phyloP scores from a whole-genome alignment of 345 rosid genomes.

The Eucalyptus regnans region DNA sequence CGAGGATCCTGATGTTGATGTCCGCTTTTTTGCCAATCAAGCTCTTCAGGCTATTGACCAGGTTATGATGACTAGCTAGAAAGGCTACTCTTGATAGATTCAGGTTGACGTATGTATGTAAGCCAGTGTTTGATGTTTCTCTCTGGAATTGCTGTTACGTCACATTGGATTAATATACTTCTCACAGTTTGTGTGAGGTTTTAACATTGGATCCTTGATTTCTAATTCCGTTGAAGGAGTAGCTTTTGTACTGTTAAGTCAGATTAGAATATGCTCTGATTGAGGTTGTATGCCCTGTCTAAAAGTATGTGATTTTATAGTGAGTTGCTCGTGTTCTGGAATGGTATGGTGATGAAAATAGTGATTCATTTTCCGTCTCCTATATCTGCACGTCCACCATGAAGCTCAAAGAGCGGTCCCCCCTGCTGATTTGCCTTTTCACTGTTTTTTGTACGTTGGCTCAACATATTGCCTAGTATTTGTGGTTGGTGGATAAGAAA shows the following conservation, averaged over 20 bases:
- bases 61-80: slow-evolving; percentile 68
- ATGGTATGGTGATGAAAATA: not conserved
- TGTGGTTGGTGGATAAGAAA: not conserved
- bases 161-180: not conserved
- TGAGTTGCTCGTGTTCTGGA: not conserved
- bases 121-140: not conserved
- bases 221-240: not conserved
- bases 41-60: slow-evolving; percentile 74
- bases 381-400: not conserved
- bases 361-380: not conserved
- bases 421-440: not conserved
- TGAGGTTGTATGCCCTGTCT: not conserved
- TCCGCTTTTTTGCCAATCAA: slow-evolving; percentile 71
- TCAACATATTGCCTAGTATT: not conserved
- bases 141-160: not conserved
- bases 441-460: not conserved
- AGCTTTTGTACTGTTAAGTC: not conserved
- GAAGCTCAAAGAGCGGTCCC: not conserved
- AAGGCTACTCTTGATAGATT: not conserved
- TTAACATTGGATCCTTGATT: not conserved
- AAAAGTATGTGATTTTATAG: not conserved
- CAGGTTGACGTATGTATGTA: not conserved
- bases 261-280: not conserved
- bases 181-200: not conserved
- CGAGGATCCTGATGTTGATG: slow-evolving; percentile 94